phyloP scores from a whole-genome alignment of 192 early-diverging fungal species.

The Rhizophagus clarus region DNA sequence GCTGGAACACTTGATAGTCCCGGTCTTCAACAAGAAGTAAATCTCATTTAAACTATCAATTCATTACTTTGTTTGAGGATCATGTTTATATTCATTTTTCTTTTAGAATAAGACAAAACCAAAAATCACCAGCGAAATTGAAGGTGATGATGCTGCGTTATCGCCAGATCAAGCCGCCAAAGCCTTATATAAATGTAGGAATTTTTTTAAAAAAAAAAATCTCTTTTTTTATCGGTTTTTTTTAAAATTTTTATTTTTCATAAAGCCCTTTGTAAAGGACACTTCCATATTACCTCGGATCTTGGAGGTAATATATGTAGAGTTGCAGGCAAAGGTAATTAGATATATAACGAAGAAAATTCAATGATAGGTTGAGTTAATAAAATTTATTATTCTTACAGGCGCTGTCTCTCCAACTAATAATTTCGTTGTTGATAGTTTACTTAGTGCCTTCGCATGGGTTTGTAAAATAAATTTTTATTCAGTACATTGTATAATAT shows the following conservation, averaged over 20 bases:
- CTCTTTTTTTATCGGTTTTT: neutral
- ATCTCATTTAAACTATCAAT: neutral
- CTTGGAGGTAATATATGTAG: constrained; percentile 39
- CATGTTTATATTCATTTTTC: constrained; percentile 2
- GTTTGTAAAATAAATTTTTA: neutral
- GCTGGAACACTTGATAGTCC: constrained; percentile 72
- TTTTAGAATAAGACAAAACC: constrained; percentile 74
- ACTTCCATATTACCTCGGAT: constrained; percentile 38
- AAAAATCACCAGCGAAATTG: constrained; percentile 66
- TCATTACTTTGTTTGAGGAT: neutral
- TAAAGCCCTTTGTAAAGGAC: constrained; percentile 36
- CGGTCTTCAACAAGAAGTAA: constrained; percentile 67
- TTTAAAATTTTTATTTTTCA: neutral
- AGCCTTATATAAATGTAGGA: constrained; percentile 44
- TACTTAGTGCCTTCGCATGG: neutral
- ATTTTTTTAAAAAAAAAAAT: neutral
- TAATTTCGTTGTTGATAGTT: neutral
- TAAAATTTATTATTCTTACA: neutral
- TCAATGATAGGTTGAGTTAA: neutral
- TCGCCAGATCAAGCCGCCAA: constrained; percentile 64
- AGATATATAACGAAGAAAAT: neutral
- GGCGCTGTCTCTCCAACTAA: neutral
- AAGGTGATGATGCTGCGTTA: constrained; percentile 62
- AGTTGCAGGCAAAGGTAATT: constrained; percentile 30
- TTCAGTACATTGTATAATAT: neutral